Evolutionary conservation across 139 green algal species (phyloP).

Genomic region (Volvox reticuliferus): DNA sequence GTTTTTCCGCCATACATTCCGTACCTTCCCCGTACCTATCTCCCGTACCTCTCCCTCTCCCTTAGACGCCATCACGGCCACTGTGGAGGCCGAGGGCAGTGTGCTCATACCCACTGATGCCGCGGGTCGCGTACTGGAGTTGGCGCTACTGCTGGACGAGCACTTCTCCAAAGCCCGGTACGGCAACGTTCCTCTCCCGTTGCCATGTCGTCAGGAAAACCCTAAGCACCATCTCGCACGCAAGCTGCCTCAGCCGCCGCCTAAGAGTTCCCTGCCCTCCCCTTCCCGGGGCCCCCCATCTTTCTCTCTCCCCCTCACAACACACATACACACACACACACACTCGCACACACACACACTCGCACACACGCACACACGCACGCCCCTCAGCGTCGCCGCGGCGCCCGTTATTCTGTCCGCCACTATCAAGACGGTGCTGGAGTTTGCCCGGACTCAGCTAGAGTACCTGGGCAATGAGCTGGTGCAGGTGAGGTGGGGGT

Average conservation of each 20-base stretch:
- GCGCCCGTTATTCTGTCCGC: conserved; percentile 79
- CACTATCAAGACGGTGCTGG: conserved; percentile 77
- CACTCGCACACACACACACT: background rate
- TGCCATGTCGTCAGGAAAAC: no score
- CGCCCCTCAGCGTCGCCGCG: conserved; percentile 72
- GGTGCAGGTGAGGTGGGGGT: conserved; percentile 56
- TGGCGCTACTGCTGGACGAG: conserved; percentile 89
- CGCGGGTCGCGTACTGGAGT: conserved; percentile 90
- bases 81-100: conserved; percentile 72
- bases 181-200: background rate
- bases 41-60: no score
- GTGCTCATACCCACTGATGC: conserved; percentile 94
- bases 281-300: no score
- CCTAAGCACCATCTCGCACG: no score
- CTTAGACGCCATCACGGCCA: conserved; percentile 61
- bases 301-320: background rate
- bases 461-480: conserved; percentile 74
- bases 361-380: background rate
- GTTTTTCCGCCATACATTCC: no score
- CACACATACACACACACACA: no score
- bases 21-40: no score
- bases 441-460: conserved; percentile 83
- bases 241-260: no score
- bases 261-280: no score
- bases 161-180: conserved; percentile 28